phyloP scores from a whole-genome alignment of 805 yeast species.

The Metschnikowia sp. region DNA sequence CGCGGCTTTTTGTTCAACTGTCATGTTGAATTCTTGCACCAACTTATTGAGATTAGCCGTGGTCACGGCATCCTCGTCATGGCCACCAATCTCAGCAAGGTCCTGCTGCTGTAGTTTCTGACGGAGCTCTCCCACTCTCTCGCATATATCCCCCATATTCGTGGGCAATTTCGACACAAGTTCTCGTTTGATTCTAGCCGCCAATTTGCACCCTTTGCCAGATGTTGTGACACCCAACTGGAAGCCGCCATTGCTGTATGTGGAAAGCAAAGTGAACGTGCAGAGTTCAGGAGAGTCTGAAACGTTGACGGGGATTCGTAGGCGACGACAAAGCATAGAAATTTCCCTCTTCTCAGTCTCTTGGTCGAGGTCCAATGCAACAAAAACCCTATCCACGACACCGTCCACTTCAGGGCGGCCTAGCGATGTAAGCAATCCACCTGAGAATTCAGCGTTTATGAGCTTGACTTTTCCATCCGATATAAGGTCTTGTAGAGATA shows the following conservation, averaged over 20 bases:
- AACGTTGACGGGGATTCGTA: constrained; percentile 80
- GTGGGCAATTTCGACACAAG: constrained; percentile 61
- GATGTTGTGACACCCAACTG: constrained; percentile 82
- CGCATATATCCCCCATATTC: constrained; percentile 66
- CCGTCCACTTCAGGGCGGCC: constrained; percentile 63
- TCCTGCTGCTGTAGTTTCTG: constrained; percentile 53
- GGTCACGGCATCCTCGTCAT: constrained; percentile 70
- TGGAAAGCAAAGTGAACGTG: constrained; percentile 73
- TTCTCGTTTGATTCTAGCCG: constrained; percentile 75
- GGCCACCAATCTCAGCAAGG: constrained; percentile 44
- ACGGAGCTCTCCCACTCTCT: constrained; percentile 66
- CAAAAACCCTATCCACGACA: constrained; percentile 76
- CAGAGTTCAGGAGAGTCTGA: constrained; percentile 70
- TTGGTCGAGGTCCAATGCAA: constrained; percentile 40
- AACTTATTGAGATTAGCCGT: constrained; percentile 56
- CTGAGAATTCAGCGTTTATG: constrained; percentile 24
- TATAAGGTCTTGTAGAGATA: constrained; percentile 22
- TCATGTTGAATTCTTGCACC: constrained; percentile 56
- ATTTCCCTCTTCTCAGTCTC: constrained; percentile 38
- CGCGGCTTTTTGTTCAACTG: constrained; percentile 47
- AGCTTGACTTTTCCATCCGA: constrained; percentile 25
- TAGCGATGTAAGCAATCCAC: constrained; percentile 45
- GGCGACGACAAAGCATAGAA: constrained; percentile 48
- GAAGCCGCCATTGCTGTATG: constrained; percentile 66
- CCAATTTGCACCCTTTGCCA: constrained; percentile 87